Conservation (phyloP, 2,329 filamentous ascomycete genomes). For the Arthrobotrys pseudoclavata region DNA sequence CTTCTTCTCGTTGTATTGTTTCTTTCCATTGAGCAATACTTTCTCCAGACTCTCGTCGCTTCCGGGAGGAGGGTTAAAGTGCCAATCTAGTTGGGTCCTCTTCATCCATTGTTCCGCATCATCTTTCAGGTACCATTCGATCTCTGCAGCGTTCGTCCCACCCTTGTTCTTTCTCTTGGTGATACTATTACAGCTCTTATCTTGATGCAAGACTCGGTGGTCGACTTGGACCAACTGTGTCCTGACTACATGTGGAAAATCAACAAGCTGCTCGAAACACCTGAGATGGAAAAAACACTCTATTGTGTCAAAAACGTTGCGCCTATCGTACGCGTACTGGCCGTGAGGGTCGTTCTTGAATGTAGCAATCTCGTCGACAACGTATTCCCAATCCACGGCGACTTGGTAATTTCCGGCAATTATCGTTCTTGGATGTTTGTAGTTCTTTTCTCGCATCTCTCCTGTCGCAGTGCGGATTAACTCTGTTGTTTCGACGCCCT, state of each 20-base stretch:
- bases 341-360: constrained; percentile 44
- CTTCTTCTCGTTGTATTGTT: constrained; percentile 55
- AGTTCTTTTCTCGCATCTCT: constrained; percentile 57
- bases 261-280: constrained; percentile 53
- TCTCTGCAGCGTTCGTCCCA: constrained; percentile 58
- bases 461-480: constrained; percentile 46
- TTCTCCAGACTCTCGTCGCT: constrained; percentile 52
- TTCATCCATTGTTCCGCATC: constrained; percentile 55
- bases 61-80: constrained; percentile 41
- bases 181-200: constrained; percentile 55
- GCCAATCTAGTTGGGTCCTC: constrained; percentile 34
- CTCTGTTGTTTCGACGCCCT: constrained; percentile 50
- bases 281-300: constrained; percentile 59
- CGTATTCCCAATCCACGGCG: constrained; percentile 52
- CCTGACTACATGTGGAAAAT: constrained; percentile 45
- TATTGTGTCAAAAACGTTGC: constrained; percentile 48
- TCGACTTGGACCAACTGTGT: constrained; percentile 41
- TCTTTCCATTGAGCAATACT: constrained; percentile 46
- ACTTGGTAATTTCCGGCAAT: constrained; percentile 60
- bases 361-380: constrained; percentile 30
- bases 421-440: constrained; percentile 57
- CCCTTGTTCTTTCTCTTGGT: constrained; percentile 58
- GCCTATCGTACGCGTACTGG: constrained; percentile 47
- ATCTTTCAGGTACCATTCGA: constrained; percentile 59
- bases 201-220: constrained; percentile 50